Evolutionary conservation across 345 rosid species (phyloP), one percentile per base, ranked within the genome.

Genomic region (Bretschneidera sinensis): DNA sequence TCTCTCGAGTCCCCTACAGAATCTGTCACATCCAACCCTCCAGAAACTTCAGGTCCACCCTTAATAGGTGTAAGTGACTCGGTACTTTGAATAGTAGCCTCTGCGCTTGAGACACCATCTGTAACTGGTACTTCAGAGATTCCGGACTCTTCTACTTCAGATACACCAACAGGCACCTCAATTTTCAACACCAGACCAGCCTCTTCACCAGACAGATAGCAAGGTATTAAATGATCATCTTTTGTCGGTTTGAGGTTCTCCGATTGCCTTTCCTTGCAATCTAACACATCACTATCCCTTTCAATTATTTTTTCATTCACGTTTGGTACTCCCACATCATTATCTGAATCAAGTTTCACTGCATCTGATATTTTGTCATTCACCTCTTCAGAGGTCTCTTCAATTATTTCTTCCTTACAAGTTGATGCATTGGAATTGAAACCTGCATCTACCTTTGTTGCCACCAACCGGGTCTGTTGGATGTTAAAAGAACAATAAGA

Each of bases 341-440:
- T 21, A 75, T 35, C 6, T 35, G 43, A 35, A 35, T 35, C 43
- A 35, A 35, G 43, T 35, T 35, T 71, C 24, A 67, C 52, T 17
- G 45, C 53, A 59, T 70, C 64, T 5, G 70, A 66, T 61, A 71
- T 59, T n/a, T 52, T 23, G 57, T 51, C 77, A 53, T 51, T 60
- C 15, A 25, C 66, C 52, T 67, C 76, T 51, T 68, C 63, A 57
- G 61, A 66, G 21, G 45, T 70, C 54, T 72, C 79, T 28, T 56
- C 75, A 31, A 18, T 23, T 20, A 24, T 24, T 10, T 71, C 68
- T 66, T 77, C 69, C 39, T 68, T 75, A 65, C 50, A 25, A 48
- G 70, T 47, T 28, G 51, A 53, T 28, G 57, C 22, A 69, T 50
- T 22, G 49, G 68, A 56, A 72, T 15, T 63, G 34, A 11, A 19